Conservation (phyloP, 2,329 filamentous ascomycete genomes). For the Cercospora zeae-maydis region DNA sequence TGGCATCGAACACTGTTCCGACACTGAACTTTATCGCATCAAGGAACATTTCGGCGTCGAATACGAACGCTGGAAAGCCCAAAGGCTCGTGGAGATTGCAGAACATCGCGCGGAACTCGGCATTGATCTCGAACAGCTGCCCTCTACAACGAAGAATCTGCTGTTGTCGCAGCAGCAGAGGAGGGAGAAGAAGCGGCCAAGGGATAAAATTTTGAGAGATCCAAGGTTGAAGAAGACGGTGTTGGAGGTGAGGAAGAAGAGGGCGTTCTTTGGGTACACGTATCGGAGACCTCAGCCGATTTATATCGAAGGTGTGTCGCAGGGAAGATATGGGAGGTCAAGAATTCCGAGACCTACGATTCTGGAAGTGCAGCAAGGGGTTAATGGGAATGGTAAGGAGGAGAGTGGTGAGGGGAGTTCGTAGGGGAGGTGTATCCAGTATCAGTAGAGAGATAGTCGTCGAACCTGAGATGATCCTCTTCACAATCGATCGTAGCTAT, state of each 20-base stretch:
- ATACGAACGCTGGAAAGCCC: slow-evolving; percentile 32
- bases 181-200: slow-evolving; percentile 71
- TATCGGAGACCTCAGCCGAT: slow-evolving; percentile 55
- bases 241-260: slow-evolving; percentile 76
- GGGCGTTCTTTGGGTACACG: slow-evolving; percentile 85
- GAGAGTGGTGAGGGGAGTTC: background rate
- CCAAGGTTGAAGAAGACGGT: slow-evolving; percentile 60
- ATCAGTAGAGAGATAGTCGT: background rate
- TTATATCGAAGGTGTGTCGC: slow-evolving; percentile 16
- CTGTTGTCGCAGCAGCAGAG: slow-evolving; percentile 27
- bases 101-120: slow-evolving; percentile 23
- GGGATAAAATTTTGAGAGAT: slow-evolving; percentile 83
- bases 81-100: slow-evolving; percentile 28
- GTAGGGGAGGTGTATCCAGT: background rate
- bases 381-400: background rate
- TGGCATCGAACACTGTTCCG: slow-evolving; percentile 31
- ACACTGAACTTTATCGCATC: slow-evolving; percentile 31
- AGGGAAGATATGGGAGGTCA: slow-evolving; percentile 16
- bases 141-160: background rate
- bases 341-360: slow-evolving; percentile 26
- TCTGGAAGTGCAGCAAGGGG: slow-evolving; percentile 21
- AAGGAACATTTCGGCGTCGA: slow-evolving; percentile 32
- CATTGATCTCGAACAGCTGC: background rate
- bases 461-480: background rate
- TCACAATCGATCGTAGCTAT: background rate